Evolutionary conservation across 164 flowering plant genomes (phyloP).

Genomic region (Piper longum): DNA sequence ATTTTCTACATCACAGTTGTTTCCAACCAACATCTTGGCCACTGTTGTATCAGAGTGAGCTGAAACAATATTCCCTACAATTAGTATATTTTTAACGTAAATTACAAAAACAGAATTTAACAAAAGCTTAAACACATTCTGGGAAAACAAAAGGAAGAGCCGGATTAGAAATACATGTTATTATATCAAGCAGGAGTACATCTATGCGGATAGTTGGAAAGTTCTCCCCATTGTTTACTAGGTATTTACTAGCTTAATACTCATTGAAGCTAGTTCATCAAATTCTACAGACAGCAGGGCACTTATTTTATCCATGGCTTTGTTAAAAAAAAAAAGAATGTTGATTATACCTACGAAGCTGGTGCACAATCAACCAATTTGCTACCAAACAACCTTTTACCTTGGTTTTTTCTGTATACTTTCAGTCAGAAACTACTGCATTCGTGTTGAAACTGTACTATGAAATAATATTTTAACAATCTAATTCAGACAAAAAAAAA

Average conservation of each 20-base stretch:
- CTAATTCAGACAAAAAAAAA: background rate
- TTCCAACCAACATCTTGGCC: slow-evolving; percentile 32
- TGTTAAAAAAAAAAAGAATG: too few relatives aligned
- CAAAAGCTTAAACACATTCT: background rate
- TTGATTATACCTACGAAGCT: background rate
- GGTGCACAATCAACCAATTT: background rate
- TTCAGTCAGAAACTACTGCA: background rate
- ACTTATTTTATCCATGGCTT: background rate
- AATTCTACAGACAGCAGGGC: background rate
- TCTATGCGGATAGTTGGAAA: too few relatives aligned
- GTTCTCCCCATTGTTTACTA: background rate
- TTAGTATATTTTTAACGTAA: background rate
- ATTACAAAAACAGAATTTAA: background rate
- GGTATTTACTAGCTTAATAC: background rate
- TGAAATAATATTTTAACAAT: background rate
- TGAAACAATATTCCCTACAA: slow-evolving; percentile 12
- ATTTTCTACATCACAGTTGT: slow-evolving; percentile 27
- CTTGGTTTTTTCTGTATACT: background rate
- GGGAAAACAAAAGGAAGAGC: background rate
- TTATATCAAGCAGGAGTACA: too few relatives aligned
- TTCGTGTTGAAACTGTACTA: background rate
- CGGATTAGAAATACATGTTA: background rate
- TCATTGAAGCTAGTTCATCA: background rate
- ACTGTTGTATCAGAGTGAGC: slow-evolving; percentile 41
- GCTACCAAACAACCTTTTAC: background rate